Evolutionary conservation across 768 basidiomycete species (phyloP), one percentile per base, ranked within the genome.

Genomic region (Tubosaeta sp.): DNA sequence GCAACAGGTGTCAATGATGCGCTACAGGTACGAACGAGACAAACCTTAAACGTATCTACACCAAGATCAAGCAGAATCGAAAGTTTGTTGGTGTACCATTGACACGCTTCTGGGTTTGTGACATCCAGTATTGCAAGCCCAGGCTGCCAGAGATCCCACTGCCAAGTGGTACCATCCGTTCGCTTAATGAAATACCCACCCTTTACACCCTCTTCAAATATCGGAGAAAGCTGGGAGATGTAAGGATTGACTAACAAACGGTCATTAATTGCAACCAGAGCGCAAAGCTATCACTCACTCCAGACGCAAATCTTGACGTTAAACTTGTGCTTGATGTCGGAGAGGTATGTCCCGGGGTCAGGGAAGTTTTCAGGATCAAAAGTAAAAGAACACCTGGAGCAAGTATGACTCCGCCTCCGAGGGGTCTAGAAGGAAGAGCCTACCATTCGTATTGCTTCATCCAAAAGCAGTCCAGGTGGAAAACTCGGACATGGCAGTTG

Each of bases 401-500:
- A 60, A 63, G 63, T 41, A 53, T 35, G 16, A 55, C 27, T n/a
- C n/a, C 27, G 27, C 27, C 12, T 48, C 4, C 24, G 29, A 11
- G 21, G n/a, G 6, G n/a, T 19, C 29, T 4, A 11, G 18, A 44
- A 40, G 31, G 4, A 32, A 42, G 60, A 58, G 57, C 68, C 43
- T 47, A 78, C 82, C 82, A 84, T 66, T 84, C 80, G 59, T 84
- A 83, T 64, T 80, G 79, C 58, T 82, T 82, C 82, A 83, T 84
- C 82, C 82, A 84, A 64, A 86, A 89, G 60, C 85, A 88, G 60
- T 88, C 86, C 35, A 88, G 62, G 58, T 90, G 86, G 71, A 88
- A 84, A 3, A 87, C 85, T 19, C 84, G 76, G 24, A 87, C 83
- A 16, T 73, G 74, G 55, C 83, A 82, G 49, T 77, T 69, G 30